Conservation (phyloP, 2,329 filamentous ascomycete genomes). For the Fusarium xylarioides region DNA sequence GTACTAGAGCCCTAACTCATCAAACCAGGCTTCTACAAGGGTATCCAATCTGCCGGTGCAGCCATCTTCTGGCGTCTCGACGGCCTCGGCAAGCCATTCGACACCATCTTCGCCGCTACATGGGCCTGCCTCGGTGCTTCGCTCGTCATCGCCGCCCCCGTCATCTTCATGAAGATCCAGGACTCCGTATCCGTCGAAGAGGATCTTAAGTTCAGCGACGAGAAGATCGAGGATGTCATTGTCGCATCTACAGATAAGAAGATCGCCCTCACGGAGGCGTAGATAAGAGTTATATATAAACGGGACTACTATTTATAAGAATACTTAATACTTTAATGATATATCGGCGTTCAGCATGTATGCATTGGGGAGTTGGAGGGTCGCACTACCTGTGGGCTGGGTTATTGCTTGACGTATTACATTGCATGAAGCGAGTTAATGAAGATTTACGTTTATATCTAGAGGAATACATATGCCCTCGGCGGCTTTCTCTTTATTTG, state of each 20-base stretch:
- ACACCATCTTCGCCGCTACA: constrained; percentile 72
- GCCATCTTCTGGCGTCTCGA: constrained; percentile 44
- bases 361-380: not conserved
- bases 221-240: constrained; percentile 77
- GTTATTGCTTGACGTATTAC: not conserved
- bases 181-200: constrained; percentile 80
- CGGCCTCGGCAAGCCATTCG: constrained; percentile 59
- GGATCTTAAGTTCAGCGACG: constrained; percentile 86
- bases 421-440: not conserved
- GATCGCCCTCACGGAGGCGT: constrained; percentile 28
- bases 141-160: constrained; percentile 77
- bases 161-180: constrained; percentile 80
- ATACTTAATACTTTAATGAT: constrained; percentile 16
- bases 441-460: not conserved
- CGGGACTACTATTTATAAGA: not conserved
- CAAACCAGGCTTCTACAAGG: constrained; percentile 77
- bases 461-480: not conserved
- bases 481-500: not conserved
- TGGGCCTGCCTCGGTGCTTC: constrained; percentile 80
- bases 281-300: not conserved
- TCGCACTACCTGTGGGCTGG: not conserved
- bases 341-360: constrained; percentile 1
- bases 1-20: not conserved
- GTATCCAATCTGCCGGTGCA: constrained; percentile 42
- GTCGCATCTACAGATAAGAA: constrained; percentile 23